Percentiles rank a stretch among this genome's conserved stretches.
phyloP scores from a whole-genome alignment of 768 basidiomycete genomes.

The Macrolepiota fuliginosa region DNA sequence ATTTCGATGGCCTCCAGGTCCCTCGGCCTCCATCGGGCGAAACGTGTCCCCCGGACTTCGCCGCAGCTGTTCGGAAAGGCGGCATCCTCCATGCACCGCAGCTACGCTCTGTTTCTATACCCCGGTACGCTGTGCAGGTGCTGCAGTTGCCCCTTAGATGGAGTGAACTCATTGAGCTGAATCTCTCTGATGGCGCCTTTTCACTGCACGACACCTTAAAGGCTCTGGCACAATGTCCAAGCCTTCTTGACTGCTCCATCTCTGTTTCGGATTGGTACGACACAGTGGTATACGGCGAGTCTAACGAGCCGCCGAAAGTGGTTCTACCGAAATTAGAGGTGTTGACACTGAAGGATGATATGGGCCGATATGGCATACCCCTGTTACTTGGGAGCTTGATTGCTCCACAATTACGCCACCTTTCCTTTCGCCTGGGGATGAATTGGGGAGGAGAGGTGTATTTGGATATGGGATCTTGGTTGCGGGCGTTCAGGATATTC shows the following conservation, averaged over 20 bases:
- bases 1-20: neutral
- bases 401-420: neutral
- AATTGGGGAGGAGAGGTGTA: neutral
- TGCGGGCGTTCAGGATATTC: neutral
- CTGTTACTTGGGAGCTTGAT: neutral
- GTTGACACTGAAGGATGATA: neutral
- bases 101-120: constrained; percentile 1
- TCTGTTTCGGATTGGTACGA: neutral
- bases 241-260: neutral
- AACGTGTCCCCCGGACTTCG: neutral
- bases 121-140: neutral
- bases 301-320: neutral
- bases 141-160: constrained; percentile 6
- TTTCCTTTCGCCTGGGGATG: neutral
- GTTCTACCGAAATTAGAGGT: neutral
- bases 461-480: neutral
- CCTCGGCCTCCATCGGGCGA: neutral
- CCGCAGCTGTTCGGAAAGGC: neutral
- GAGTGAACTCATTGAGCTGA: neutral
- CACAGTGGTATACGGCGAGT: neutral
- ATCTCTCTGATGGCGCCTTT: neutral
- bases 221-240: neutral
- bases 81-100: neutral
- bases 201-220: neutral
- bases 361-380: neutral